Conservation (phyloP, 2,329 filamentous ascomycete species). For the Aspergillus pseudotamarii region DNA sequence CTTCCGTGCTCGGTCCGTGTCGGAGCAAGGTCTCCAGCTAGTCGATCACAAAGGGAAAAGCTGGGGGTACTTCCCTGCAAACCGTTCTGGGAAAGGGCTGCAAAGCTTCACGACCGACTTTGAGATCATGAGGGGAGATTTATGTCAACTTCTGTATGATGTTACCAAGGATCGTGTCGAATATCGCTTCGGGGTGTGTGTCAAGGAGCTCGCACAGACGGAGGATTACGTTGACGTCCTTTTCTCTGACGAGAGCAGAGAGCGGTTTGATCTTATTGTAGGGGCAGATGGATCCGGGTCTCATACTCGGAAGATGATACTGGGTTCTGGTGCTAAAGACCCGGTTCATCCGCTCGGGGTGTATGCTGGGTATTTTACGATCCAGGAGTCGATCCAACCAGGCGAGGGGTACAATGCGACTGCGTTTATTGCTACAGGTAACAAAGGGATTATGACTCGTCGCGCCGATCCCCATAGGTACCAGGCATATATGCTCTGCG, state of each 20-base stretch:
- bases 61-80: constrained; percentile 47
- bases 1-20: constrained; percentile 42
- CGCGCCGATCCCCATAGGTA: constrained; percentile 40
- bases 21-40: constrained; percentile 53
- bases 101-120: constrained; percentile 52
- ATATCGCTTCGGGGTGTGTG: constrained; percentile 38
- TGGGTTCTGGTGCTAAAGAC: constrained; percentile 19
- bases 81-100: constrained; percentile 37
- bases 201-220: constrained; percentile 27
- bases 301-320: constrained; percentile 24
- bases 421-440: constrained; percentile 39
- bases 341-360: constrained; percentile 26
- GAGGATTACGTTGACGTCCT: constrained; percentile 20
- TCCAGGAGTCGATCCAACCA: constrained; percentile 29
- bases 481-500: constrained; percentile 44
- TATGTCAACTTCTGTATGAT: constrained; percentile 50
- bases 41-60: constrained; percentile 46
- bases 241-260: constrained; percentile 26
- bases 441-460: constrained; percentile 46
- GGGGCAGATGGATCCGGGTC: constrained; percentile 35
- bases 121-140: constrained; percentile 59
- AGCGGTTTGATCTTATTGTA: constrained; percentile 32
- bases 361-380: constrained; percentile 42
- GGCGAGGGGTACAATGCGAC: constrained; percentile 42
- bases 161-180: constrained; percentile 23